These are phyloP conservation scores for Pseudozyma hubeiensis DNA, from an alignment of 1,284 basidiomycete genomes.

Conservation along the genomic window DNA sequence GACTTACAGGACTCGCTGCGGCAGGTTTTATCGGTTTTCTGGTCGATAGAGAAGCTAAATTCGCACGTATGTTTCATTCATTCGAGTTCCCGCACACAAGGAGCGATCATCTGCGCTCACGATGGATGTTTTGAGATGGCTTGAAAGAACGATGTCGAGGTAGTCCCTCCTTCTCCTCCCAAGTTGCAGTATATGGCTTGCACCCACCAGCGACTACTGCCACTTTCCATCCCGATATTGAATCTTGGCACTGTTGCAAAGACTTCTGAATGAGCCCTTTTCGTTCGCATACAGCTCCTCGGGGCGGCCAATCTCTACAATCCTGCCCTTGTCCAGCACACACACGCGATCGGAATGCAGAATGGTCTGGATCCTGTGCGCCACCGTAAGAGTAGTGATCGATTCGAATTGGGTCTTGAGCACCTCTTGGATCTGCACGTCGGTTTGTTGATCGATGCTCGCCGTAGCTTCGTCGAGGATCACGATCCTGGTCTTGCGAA, in stretches of 20 bases:
- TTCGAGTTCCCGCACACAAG: too few relatives aligned
- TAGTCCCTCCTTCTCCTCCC: too few relatives aligned
- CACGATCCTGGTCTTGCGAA: constrained; percentile 32
- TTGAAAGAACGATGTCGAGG: too few relatives aligned
- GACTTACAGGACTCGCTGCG: too few relatives aligned
- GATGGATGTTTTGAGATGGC: too few relatives aligned
- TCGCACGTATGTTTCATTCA: too few relatives aligned
- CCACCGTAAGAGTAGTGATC: constrained; percentile 30
- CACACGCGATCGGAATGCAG: constrained; percentile 75
- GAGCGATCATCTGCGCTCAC: too few relatives aligned
- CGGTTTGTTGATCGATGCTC: constrained; percentile 64
- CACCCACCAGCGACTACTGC: neutral
- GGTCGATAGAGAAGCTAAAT: too few relatives aligned
- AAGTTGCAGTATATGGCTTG: too few relatives aligned
- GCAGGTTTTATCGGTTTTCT: too few relatives aligned
- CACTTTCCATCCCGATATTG: constrained; percentile 11
- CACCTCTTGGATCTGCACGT: constrained; percentile 31
- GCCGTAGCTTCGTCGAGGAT: constrained; percentile 50
- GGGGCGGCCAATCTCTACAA: constrained; percentile 80
- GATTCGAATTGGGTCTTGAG: constrained; percentile 50
- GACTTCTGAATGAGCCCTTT: constrained; percentile 16
- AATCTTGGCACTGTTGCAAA: constrained; percentile 23
- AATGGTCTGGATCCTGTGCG: constrained; percentile 37
- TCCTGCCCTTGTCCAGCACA: constrained; percentile 79
- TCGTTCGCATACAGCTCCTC: constrained; percentile 71